A percentile compares a stretch with the other conserved stretches of the same genome.
phyloP scores from a whole-genome alignment of 495 filamentous ascomycete species.

The Xylaria longipes region DNA sequence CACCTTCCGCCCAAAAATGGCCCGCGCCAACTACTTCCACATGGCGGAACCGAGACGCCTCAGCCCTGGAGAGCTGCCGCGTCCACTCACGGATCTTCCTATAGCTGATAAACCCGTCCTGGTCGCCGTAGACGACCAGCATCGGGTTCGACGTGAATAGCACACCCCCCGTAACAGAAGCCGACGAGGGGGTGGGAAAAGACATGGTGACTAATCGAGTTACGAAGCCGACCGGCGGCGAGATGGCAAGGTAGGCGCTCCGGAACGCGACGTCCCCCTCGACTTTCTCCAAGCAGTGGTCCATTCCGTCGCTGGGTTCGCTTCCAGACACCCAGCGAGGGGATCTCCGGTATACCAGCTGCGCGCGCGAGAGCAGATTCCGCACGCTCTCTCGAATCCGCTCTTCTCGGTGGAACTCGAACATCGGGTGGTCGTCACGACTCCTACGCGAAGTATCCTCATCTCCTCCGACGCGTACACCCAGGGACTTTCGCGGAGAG shows the following conservation, averaged over 20 bases:
- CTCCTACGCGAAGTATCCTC: slow-evolving; percentile 41
- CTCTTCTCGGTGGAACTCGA: slow-evolving; percentile 37
- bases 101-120: slow-evolving; percentile 76
- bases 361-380: slow-evolving; percentile 46
- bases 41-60: slow-evolving; percentile 53
- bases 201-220: slow-evolving; percentile 65
- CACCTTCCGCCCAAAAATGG: slow-evolving; percentile 82
- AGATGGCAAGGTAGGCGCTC: slow-evolving; percentile 78
- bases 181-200: slow-evolving; percentile 36
- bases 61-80: slow-evolving; percentile 54
- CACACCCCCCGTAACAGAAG: slow-evolving; percentile 33
- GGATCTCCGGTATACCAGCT: slow-evolving; percentile 34
- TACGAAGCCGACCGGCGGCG: slow-evolving; percentile 73
- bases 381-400: slow-evolving; percentile 48
- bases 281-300: slow-evolving; percentile 35
- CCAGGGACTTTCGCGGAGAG: slow-evolving; percentile 40
- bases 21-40: slow-evolving; percentile 72
- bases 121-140: slow-evolving; percentile 78
- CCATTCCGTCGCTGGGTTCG: slow-evolving; percentile 14
- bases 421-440: slow-evolving; percentile 26
- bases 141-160: slow-evolving; percentile 61
- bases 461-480: slow-evolving; percentile 49
- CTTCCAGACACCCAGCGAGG: neutral
- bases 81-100: slow-evolving; percentile 76
- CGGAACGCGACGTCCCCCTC: slow-evolving; percentile 34